Base-by-base conservation (phyloP, 2,329 filamentous ascomycete species). In the Trichocomaceae sp. region DNA sequence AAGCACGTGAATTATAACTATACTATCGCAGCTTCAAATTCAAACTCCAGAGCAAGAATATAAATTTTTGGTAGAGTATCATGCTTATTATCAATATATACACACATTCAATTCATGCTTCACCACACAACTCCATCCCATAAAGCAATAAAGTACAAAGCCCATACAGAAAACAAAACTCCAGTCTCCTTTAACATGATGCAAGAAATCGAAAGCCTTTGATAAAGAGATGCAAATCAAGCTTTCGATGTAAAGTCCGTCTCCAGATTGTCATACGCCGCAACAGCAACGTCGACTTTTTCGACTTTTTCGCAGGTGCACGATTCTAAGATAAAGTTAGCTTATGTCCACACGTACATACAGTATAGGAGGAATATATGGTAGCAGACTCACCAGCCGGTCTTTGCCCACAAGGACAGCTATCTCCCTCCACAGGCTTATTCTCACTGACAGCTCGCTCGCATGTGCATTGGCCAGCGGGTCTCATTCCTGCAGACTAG, bases 231-330 rank as follows among this genome's bases (percentile, higher is more conserved):
- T 15, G 19, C 45, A 47, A 20, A 45, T 54, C n/a, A 47, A 23
- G 46, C 46, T 29, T 49, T 49, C 3, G 52, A 48, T 5, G 52
- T 96, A 68, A 96, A 96, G 72, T 96, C 91, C 49, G 81, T 88
- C 82, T 96, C 91, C 62, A 72, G 50, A 47, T 33, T 50, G 29
- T 86, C 74, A 3, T 52, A 46, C 5, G 45, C 56, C 2, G 51
- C 55, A 56, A 79, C 52, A 9, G 52, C 55, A 57, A 79, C 78
- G 39, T 81, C 81, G 52, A 83, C 80, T 61, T 81, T 79, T 48
- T 80, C 69, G 17, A 82, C 82, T 70, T 88, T 91, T 72, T 90
- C 86, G 69, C 90, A 96, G n/a, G 87, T 93, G 75, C 89, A 93
- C 22, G 80, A 83, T 67, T 77, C 83, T 85, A 57, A 44, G 17